These are phyloP conservation scores for Macrolepiota dolichaula DNA, from an alignment of 768 basidiomycete genomes.

Conservation along the genomic window DNA sequence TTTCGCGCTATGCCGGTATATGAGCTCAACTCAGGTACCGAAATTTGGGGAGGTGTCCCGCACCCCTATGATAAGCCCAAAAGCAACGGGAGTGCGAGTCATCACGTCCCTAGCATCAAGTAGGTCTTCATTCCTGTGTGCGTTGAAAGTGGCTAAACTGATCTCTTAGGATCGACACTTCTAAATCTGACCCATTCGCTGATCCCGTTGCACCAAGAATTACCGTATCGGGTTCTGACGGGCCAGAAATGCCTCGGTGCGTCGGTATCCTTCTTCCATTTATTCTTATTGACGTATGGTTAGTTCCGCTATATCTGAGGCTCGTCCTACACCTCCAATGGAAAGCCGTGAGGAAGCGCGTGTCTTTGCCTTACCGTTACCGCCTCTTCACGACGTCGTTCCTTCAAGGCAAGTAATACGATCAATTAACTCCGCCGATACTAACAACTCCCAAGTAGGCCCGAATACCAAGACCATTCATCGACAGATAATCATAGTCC, in stretches of 20 bases:
- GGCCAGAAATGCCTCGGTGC: conserved; percentile 28
- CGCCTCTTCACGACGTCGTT: conserved; percentile 37
- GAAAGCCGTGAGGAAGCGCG: conserved; percentile 21
- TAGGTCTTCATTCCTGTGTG: neutral
- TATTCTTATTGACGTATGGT: neutral
- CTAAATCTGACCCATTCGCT: conserved; percentile 4
- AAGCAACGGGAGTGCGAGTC: conserved; percentile 1
- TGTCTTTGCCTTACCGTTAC: conserved; percentile 38
- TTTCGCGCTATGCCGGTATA: conserved; percentile 6
- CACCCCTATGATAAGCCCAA: neutral
- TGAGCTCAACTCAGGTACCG: neutral
- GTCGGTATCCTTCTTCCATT: conserved; percentile 13
- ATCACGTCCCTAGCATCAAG: neutral
- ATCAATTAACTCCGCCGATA: neutral
- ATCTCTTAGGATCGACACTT: neutral
- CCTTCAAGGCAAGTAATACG: conserved; percentile 20
- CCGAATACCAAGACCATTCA: neutral
- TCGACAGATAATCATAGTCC: conserved; percentile 12
- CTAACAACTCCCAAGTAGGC: neutral
- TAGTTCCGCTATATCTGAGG: conserved; percentile 12
- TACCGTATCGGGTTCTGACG: conserved; percentile 18
- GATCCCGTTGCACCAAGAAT: conserved; percentile 21
- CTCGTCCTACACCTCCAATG: conserved; percentile 16
- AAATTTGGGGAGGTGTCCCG: neutral
- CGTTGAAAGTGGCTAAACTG: neutral